phyloP scores from a whole-genome alignment of 2,329 filamentous ascomycete genomes.

The Colletotrichum costaricense region DNA sequence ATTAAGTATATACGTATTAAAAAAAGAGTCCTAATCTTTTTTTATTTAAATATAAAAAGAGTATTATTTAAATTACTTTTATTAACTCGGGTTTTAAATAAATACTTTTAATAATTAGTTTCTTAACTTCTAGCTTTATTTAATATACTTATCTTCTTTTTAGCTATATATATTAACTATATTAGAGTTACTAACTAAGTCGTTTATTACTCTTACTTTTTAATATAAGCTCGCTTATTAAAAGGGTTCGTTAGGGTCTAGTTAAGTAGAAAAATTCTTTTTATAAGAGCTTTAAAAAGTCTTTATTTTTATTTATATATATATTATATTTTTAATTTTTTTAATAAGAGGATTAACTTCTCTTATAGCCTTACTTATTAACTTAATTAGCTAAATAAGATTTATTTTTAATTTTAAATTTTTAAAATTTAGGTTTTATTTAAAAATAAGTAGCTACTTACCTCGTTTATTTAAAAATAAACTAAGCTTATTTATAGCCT shows the following conservation, averaged over 20 bases:
- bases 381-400: accelerated
- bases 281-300: too few relatives aligned
- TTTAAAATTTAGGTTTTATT: accelerated
- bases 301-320: too few relatives aligned
- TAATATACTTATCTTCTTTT: background rate
- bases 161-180: accelerated
- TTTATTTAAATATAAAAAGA: background rate
- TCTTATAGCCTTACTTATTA: accelerated
- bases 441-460: accelerated
- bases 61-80: accelerated
- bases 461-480: background rate
- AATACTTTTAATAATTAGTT: too few relatives aligned
- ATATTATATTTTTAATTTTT: background rate
- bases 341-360: background rate
- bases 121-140: background rate
- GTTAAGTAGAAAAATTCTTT: too few relatives aligned
- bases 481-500: background rate
- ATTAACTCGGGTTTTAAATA: too few relatives aligned
- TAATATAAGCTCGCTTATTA: too few relatives aligned
- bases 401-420: accelerated
- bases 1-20: background rate
- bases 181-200: accelerated
- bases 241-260: accelerated
- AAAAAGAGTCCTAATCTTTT: accelerated
- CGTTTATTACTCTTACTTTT: accelerated